phyloP scores from a whole-genome alignment of 441 rosid genomes.

The Aquilaria agallochum region DNA sequence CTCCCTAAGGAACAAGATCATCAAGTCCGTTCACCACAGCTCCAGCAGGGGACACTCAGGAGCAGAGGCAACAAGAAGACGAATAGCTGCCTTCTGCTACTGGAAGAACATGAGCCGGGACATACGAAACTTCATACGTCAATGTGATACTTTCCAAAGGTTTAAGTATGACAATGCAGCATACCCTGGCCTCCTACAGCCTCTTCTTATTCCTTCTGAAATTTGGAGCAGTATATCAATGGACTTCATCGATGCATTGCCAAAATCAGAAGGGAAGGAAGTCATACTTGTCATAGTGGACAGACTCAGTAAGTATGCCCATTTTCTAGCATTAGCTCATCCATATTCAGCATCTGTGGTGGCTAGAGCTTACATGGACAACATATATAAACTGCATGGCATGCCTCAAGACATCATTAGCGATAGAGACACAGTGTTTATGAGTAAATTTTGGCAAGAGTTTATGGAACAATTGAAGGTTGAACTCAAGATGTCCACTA shows the following conservation, averaged over 20 bases:
- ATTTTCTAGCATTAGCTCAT: neutral
- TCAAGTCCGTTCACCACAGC: too few relatives aligned
- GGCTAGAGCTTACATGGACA: neutral
- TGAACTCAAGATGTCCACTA: too few relatives aligned
- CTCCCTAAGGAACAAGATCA: too few relatives aligned
- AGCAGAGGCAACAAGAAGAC: neutral
- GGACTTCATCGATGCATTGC: neutral
- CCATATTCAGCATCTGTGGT: neutral
- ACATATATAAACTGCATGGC: neutral
- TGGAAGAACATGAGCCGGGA: neutral
- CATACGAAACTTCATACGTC: neutral
- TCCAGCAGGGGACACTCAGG: neutral
- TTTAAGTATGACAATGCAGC: neutral
- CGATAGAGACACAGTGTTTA: too few relatives aligned
- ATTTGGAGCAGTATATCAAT: neutral
- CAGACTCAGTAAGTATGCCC: neutral
- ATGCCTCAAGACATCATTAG: neutral
- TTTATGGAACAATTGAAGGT: too few relatives aligned
- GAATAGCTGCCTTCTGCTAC: neutral
- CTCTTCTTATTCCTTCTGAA: neutral
- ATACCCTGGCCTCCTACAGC: constrained; percentile 3
- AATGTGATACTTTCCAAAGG: neutral
- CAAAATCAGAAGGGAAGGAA: neutral
- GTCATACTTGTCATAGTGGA: neutral
- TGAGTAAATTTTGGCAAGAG: too few relatives aligned